phyloP scores from a whole-genome alignment of 2,329 filamentous ascomycete genomes.

The Celoporthe dispersa region DNA sequence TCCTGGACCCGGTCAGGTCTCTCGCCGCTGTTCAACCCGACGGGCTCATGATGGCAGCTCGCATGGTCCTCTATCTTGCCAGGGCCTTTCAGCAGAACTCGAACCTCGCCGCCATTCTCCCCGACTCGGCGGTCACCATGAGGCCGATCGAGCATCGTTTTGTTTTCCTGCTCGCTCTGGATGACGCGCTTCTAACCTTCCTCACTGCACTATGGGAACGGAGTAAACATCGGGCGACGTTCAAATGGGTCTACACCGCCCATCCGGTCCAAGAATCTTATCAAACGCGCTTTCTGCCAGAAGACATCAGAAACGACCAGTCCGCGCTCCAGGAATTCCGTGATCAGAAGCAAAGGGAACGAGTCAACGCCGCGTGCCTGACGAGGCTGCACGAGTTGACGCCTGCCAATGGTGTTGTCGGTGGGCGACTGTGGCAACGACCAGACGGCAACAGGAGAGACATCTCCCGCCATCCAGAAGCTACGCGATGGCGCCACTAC shows the following conservation, averaged over 20 bases:
- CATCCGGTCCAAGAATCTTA: not conserved
- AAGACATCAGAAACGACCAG: not conserved
- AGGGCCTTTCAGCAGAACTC: not conserved
- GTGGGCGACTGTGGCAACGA: slow-evolving; percentile 7
- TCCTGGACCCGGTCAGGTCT: slow-evolving; percentile 15
- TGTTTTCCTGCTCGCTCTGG: slow-evolving; percentile 12
- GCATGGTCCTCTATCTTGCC: slow-evolving; percentile 24
- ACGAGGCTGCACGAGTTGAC: slow-evolving; percentile 14
- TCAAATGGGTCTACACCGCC: slow-evolving; percentile 15
- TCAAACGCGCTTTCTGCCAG: not conserved
- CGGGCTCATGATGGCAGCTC: slow-evolving; percentile 21
- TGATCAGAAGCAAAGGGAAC: slow-evolving; percentile 4
- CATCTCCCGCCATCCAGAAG: not conserved
- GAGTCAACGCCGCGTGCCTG: slow-evolving; percentile 13
- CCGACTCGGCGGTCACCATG: not conserved
- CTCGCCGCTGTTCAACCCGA: slow-evolving; percentile 6
- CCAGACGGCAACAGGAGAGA: slow-evolving; percentile 4
- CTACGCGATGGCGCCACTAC: not conserved
- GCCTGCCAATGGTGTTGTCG: slow-evolving; percentile 16
- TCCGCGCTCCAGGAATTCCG: not conserved
- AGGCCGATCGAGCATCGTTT: slow-evolving; percentile 12
- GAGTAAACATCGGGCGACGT: slow-evolving; percentile 4
- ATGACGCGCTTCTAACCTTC: slow-evolving; percentile 15
- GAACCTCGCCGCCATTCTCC: not conserved
- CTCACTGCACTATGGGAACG: slow-evolving; percentile 15